Evolutionary conservation across 192 early-diverging fungal genomes (phyloP), one percentile per base, ranked within the genome.

Genomic region (Coemansia sp.): DNA sequence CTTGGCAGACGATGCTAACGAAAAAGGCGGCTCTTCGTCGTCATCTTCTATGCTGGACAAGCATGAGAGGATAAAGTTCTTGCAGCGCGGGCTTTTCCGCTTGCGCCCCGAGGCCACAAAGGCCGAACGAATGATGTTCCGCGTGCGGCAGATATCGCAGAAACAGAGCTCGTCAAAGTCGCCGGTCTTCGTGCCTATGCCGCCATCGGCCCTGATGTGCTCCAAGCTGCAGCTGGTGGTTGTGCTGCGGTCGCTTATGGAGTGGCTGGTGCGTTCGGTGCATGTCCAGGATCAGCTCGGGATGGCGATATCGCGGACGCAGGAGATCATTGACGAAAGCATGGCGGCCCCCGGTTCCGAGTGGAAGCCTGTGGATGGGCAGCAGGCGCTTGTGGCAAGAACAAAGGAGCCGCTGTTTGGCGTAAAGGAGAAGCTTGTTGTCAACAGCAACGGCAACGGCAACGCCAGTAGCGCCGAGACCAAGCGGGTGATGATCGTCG

Each of bases 161-260:
- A 68, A 57, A n/a, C 79, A 82, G 59, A 63, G 59, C 56, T 76
- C 79, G 45, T 38, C 79, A 6, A 63, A 62, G 14, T 53, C 69
- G 17, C 79, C 79, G 13, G 67, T 62, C 5, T 67, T 82, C 61
- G 62, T 82, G 37, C 67, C 65, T 44, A 58, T 82, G 49, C 74
- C 79, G 59, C 79, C 79, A 0, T 64, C 79, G 1, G 79, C 70
- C 1, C 17, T 82, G 25, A 11, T 82, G 58, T 82, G 79, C 59
- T 45, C 74, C 8, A 38, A 55, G 6, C 11, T 72, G 25, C 79
- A 82, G 37, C 58, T 82, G 58, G 65, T 82, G 9, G 45, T 71
- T 2, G 64, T 76, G 38, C 32, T 82, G 61, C 71, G 79, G 50
- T 82, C 79, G 55, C 50, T 82, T 56, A 82, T 82, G 79, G 70